Evolutionary conservation across 1,139 yeast genomes (phyloP), one percentile per base, ranked within the genome.

Genomic region (Pichia sp.): DNA sequence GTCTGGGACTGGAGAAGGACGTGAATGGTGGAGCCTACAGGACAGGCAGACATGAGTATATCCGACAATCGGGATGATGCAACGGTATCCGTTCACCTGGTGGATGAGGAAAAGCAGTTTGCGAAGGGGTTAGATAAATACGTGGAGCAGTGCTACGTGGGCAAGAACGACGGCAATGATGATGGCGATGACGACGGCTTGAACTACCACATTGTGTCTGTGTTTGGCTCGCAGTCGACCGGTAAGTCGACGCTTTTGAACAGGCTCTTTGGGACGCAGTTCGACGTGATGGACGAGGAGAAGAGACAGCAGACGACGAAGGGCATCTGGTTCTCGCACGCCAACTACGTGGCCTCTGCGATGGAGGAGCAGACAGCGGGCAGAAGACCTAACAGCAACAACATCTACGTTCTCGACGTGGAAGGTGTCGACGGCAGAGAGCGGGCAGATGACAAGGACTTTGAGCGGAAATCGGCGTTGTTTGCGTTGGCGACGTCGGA

Each of bases 361-460:
- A 54, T 57, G 7, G 58, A 55, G 8, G 40, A 36, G 13, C 15
- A 13, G 51, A 45, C 10, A 46, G 46, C n/a, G 57, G 53, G 47
- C 0, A 47, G 52, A 31, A 32, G 34, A 10, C 7, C 32, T 1
- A 66, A 67, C 62, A 49, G 59, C 55, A 59, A 60, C 60, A 79
- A 78, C 61, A 75, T 90, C n/a, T 79, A 90, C 62, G 95, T 93
- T 2, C 79, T 93, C 81, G 99, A 93, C 68, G 98, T 93, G 19
- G 99, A 93, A 72, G 99, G 99, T 49, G 90, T 98, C 1, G 99
- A 93, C 72, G 99, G 99, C 49, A 80, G 97, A 60, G 99, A 93
- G 71, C 80, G 98, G 56, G 99, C 99, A 15, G 99, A 93, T 64
- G 99, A 93, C 70, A 98, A 93, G 70, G 99, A 93, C 70, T 93